Evolutionary conservation across 1,284 basidiomycete genomes (phyloP), one percentile per base, ranked within the genome.

Genomic region (Malassezia caprae): DNA sequence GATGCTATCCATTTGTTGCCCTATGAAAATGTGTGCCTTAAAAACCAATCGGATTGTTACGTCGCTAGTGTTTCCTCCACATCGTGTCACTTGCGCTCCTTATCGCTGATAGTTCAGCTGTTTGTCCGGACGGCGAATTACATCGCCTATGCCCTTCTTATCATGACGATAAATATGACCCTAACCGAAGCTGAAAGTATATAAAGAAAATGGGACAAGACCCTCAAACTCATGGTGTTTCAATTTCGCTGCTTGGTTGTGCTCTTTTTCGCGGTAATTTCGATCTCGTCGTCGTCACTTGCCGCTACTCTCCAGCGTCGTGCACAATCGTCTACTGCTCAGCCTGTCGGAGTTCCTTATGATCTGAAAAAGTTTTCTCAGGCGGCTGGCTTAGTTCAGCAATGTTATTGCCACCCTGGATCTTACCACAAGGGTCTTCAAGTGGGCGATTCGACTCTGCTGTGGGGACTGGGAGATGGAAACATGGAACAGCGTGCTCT

Each of bases 401-500:
- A 56, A 28, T 45, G 48, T 19, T 56, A 56, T 37, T 56, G 54
- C 47, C n/a, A 15, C 3, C 21, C 23, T 23, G 21, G 17, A 7
- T 21, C 19, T 13, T 39, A 21, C 24, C 19, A 47, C 8, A 17
- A 17, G 23, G 54, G 54, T 21, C 35, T 51, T 21, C 32, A 34
- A 10, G 52, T 69, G 6, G 65, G 62, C 26, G 62, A 61, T 30
- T 57, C 63, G 11, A 40, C 51, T 37, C 57, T 71, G 13, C 56
- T 69, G 15, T 64, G 58, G 60, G 53, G 53, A 1, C 54, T 51
- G 3, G 68, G 68, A 17, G 62, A 71, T 51, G 68, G 67, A 10
- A 34, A 51, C 28, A 42, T 51, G 24, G 57, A 54, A 4, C 68
- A 65, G 26, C 55, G 51, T 40, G 59, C 53, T 10, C 63, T 56